Evolutionary conservation across 129 eudicot species (phyloP), one percentile per base, ranked within the genome.

Genomic region (Artemisia tridentata): DNA sequence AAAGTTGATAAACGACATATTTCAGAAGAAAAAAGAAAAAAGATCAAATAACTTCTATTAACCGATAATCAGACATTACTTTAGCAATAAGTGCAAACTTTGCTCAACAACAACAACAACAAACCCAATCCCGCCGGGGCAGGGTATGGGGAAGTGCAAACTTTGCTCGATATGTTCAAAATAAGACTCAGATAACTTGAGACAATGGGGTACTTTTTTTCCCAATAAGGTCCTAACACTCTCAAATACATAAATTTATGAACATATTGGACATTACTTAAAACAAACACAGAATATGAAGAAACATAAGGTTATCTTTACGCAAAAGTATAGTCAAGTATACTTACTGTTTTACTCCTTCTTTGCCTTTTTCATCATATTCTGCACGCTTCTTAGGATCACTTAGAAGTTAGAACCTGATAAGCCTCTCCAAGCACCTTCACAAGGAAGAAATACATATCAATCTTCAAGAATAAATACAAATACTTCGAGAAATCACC

Each of bases 371-470:
- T 43, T 69, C 81, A 75, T 92, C 88, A 81, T 92, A 92, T 49
- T 86, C 91, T 73, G 83, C 96, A 81, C 96, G 98, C 80, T 92
- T 86, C 61, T 86, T 84, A 55, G 96, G 88, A 72, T 89, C 96
- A 72, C 98, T 92, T 61, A 92, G 78, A 71, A 72, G 96, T 92
- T 61, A 92, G 78, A 71, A 89, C 85, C 88, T 92, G 95, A 84
- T 92, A 92, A 71, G 96, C 95, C 84, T 92, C 96, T 75, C 91
- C 96, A 69, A 92, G 96, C 53, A 76, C 88, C 96, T 92, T 66
- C 58, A 72, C 34, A 71, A 72, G 10, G 20, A 58, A 55, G 29
- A 63, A 63, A 19, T 6, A 23, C 8, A 58, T 66, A 63, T 61
- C 52, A 23, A 76, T 64, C 2, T n/a, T 13, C 59, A 14, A 56